Base-by-base conservation (phyloP, 139 green algal genomes). In the Coelastrella sp. region DNA sequence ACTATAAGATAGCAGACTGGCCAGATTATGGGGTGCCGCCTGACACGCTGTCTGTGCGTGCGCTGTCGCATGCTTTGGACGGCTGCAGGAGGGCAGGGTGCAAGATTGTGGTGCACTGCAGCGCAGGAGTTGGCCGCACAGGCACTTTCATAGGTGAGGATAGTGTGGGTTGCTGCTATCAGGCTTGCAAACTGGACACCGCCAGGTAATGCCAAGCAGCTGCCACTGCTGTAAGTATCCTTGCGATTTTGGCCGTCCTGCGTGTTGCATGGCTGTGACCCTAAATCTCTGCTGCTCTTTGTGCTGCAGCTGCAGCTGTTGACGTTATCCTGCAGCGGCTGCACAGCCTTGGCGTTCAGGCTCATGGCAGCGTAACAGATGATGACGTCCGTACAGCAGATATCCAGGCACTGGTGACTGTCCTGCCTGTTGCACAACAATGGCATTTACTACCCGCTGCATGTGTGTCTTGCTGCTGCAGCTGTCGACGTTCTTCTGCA, bases 121-220 rank as follows among this genome's bases (percentile, higher is more conserved):
- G 90, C 84, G 97, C 97, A 4, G 97, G 97, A 89, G 98, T 99
- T n/a, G 94, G 94, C 6, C 92, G 92, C 75, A 93, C 92, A 3
- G 97, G 97, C 56, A 96, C 96, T 1, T 98, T 99, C 85, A 79
- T 92, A 57, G 68, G 68, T 76, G 68, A 23, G 68, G 14, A 13
- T 71, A 4, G 61, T 71, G 61, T 20, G 2, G 16, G 0, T 13
- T 13, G 11, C 10, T 71, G 10, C 11, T 71, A 13, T 13, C 8
- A 13, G 8, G 10, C 61, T 20, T 11, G 11, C 3, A 14, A 11
- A 71, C 64, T 14, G 0, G 32, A 47, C 32, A 47, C 0, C 32
- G 32, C 32, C 32, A 47, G 32, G 32, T 47, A 2, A 47, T 47
- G 32, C 32, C 32, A 47, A 47, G 32, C 32, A 47, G 32, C 32